Evolutionary conservation across 2,329 filamentous ascomycete genomes (phyloP).

Genomic region (Rachicladosporium sp.): DNA sequence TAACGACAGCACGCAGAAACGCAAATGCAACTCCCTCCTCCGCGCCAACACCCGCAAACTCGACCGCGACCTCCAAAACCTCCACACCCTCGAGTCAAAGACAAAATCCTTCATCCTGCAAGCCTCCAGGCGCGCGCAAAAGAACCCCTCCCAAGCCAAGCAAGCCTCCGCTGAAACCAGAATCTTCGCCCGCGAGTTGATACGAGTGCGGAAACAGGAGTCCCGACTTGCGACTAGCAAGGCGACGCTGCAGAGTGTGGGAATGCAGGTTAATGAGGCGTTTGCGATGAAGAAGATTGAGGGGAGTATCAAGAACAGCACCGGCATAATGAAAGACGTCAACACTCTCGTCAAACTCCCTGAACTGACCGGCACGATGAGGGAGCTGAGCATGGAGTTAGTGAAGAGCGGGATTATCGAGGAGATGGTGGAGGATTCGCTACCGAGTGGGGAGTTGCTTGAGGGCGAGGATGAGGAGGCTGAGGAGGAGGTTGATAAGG

Average conservation of each 20-base stretch:
- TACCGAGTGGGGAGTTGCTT: slow-evolving; percentile 62
- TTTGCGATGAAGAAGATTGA: slow-evolving; percentile 94
- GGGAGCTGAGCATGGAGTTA: slow-evolving; percentile 71
- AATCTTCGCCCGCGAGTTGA: slow-evolving; percentile 76
- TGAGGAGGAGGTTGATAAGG: slow-evolving; percentile 77
- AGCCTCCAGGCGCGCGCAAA: slow-evolving; percentile 68
- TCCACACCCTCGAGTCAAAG: slow-evolving; percentile 70
- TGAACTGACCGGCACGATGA: slow-evolving; percentile 80
- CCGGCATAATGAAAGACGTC: slow-evolving; percentile 94
- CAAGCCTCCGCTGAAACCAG: slow-evolving; percentile 76
- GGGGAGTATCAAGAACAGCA: slow-evolving; percentile 72
- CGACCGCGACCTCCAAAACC: slow-evolving; percentile 75
- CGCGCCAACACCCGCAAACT: slow-evolving; percentile 84
- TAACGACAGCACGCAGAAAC: slow-evolving; percentile 47
- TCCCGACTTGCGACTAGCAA: slow-evolving; percentile 70
- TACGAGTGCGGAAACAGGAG: slow-evolving; percentile 66
- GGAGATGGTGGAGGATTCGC: slow-evolving; percentile 82
- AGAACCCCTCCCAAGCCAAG: slow-evolving; percentile 63
- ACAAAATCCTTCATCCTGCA: slow-evolving; percentile 75
- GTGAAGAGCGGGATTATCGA: slow-evolving; percentile 95
- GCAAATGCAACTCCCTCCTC: slow-evolving; percentile 88
- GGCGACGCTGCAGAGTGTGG: slow-evolving; percentile 81
- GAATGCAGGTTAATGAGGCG: slow-evolving; percentile 96
- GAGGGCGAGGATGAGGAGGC: slow-evolving; percentile 64
- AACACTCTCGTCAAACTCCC: slow-evolving; percentile 75